Conservation (phyloP, 1,139 yeast species). For the Candida anutae region DNA sequence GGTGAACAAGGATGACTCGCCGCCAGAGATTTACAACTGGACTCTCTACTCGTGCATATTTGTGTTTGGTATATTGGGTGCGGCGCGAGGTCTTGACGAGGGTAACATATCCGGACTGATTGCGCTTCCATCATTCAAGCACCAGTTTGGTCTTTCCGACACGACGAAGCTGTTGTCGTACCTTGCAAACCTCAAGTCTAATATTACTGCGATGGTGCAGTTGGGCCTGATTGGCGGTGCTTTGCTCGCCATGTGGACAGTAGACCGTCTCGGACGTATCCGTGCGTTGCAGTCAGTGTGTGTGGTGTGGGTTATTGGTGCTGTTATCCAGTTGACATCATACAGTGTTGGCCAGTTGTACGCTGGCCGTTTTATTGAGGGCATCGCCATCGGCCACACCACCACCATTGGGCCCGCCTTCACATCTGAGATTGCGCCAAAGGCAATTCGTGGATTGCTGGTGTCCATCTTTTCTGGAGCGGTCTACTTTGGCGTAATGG, state of each 20-base stretch:
- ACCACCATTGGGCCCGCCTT: constrained; percentile 51
- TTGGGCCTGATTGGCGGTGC: constrained; percentile 55
- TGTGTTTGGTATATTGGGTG: constrained; percentile 51
- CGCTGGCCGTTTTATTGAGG: constrained; percentile 49
- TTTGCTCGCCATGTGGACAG: constrained; percentile 39
- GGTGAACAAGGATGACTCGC: constrained; percentile 30
- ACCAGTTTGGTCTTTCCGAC: constrained; percentile 41
- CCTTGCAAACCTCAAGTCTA: constrained; percentile 44
- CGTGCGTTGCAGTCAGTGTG: constrained; percentile 42
- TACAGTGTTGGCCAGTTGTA: constrained; percentile 39
- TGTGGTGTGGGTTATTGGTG: constrained; percentile 39
- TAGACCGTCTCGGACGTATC: constrained; percentile 50
- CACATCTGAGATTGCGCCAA: constrained; percentile 47
- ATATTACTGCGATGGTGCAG: constrained; percentile 57
- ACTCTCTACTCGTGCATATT: constrained; percentile 40
- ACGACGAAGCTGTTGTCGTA: constrained; percentile 22
- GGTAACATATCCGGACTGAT: constrained; percentile 42
- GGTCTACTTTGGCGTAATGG: constrained; percentile 47
- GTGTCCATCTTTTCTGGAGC: constrained; percentile 47
- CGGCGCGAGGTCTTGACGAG: constrained; percentile 58
- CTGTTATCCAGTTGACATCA: constrained; percentile 42
- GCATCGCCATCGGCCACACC: constrained; percentile 50
- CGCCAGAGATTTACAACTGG: constrained; percentile 42
- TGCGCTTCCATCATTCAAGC: constrained; percentile 36
- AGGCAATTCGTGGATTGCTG: constrained; percentile 44